A percentile compares a stretch with the other conserved stretches of the same genome.
Conservation (phyloP, 2,329 filamentous ascomycete species). For the Fusarium mexicanum region DNA sequence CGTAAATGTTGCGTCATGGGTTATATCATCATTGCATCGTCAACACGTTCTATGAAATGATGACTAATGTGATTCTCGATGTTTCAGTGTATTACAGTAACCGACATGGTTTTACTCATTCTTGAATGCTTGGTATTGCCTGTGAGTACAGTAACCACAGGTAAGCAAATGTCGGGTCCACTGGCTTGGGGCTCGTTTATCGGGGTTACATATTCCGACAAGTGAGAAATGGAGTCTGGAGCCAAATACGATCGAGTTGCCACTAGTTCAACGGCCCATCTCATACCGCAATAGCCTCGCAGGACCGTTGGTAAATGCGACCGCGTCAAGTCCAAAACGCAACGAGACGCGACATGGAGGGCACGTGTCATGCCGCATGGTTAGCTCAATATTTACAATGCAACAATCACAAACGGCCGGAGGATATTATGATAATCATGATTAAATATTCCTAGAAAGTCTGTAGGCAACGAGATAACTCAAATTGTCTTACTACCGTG, state of each 20-base stretch:
- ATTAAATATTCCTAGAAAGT: conserved; percentile 8
- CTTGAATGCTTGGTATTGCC: too few species aligned
- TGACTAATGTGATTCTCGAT: accelerated
- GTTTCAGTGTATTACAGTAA: too few species aligned
- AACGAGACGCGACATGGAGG: not conserved
- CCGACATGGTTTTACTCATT: not conserved
- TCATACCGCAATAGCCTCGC: not conserved
- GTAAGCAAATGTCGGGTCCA: too few species aligned
- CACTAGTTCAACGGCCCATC: not conserved
- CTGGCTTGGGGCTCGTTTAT: accelerated
- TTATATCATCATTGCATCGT: conserved; percentile 26
- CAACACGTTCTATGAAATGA: not conserved
- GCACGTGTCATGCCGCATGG: not conserved
- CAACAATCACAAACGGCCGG: accelerated
- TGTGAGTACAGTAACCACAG: too few species aligned
- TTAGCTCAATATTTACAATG: accelerated
- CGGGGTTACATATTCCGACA: not conserved
- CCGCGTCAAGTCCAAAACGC: not conserved
- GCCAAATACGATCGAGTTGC: accelerated
- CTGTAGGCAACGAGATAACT: not conserved
- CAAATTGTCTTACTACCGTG: not conserved
- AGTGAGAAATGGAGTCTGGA: not conserved
- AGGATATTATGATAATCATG: not conserved
- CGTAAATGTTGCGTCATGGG: conserved; percentile 28
- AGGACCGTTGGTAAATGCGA: not conserved